Conservation (phyloP, 2,329 filamentous ascomycete genomes). For the Sodiomyces alkalinus region DNA sequence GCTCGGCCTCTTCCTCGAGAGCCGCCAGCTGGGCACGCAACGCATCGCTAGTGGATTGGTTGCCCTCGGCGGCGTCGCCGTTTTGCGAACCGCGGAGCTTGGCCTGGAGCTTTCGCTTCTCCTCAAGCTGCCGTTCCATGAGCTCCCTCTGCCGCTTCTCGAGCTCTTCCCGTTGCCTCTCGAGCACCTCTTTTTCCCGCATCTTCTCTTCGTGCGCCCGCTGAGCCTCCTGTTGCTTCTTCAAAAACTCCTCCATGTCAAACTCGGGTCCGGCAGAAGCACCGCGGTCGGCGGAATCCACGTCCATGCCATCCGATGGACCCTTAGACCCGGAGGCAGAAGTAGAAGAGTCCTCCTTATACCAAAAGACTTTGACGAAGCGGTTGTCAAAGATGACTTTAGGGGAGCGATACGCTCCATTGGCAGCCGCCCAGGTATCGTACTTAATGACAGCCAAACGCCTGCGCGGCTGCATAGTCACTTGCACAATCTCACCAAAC, state of each 20-base stretch:
- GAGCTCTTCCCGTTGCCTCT: slow-evolving; percentile 45
- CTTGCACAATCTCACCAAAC: slow-evolving; percentile 50
- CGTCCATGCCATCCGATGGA: slow-evolving; percentile 8
- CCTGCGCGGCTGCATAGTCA: slow-evolving; percentile 52
- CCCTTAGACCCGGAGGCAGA: slow-evolving; percentile 12
- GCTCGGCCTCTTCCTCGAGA: slow-evolving; percentile 58
- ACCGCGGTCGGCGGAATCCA: background rate
- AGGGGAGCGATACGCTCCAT: slow-evolving; percentile 58
- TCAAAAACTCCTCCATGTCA: slow-evolving; percentile 54
- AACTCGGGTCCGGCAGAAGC: slow-evolving; percentile 31
- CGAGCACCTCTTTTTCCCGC: slow-evolving; percentile 46
- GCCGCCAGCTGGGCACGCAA: slow-evolving; percentile 58
- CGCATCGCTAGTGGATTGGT: slow-evolving; percentile 38
- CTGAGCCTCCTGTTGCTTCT: slow-evolving; percentile 58
- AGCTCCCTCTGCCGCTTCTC: slow-evolving; percentile 49
- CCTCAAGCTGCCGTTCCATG: slow-evolving; percentile 46
- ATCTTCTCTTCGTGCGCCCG: slow-evolving; percentile 50
- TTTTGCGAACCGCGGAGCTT: slow-evolving; percentile 25
- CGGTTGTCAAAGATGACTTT: slow-evolving; percentile 74
- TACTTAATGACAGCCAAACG: slow-evolving; percentile 56
- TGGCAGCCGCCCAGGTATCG: slow-evolving; percentile 48
- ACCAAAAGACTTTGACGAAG: slow-evolving; percentile 76
- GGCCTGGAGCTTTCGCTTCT: slow-evolving; percentile 45
- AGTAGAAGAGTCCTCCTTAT: slow-evolving; percentile 38
- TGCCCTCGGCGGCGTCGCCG: slow-evolving; percentile 11